phyloP scores from a whole-genome alignment of 306 rosid species.

The Rosa rugosa region DNA sequence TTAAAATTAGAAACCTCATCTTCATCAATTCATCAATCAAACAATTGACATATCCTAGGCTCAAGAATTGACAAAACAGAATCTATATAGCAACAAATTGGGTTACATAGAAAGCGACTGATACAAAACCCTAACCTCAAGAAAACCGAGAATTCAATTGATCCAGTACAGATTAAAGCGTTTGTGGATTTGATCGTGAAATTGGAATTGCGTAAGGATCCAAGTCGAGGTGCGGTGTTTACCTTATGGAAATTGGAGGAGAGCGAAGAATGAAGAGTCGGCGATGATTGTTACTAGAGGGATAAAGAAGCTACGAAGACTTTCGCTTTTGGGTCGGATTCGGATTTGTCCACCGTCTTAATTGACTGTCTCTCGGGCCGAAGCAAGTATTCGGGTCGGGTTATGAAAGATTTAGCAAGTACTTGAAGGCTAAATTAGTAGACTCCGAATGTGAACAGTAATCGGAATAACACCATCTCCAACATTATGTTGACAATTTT shows the following conservation, averaged over 20 bases:
- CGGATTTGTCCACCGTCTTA: not conserved
- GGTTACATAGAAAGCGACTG: not conserved
- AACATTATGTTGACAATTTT: too few species aligned
- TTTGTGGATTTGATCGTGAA: not conserved
- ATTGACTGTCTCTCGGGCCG: not conserved
- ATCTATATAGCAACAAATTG: not conserved
- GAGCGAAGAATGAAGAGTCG: not conserved
- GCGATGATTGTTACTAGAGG: not conserved
- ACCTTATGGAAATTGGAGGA: not conserved
- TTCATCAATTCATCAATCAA: not conserved
- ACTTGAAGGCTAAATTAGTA: too few species aligned
- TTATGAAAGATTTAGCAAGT: not conserved
- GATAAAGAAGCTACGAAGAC: not conserved
- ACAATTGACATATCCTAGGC: not conserved
- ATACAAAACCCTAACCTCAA: not conserved
- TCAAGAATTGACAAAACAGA: not conserved
- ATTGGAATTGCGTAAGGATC: not conserved
- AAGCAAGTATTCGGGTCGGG: not conserved
- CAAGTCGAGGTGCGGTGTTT: not conserved
- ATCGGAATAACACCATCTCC: too few species aligned
- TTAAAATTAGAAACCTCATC: not conserved
- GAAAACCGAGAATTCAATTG: not conserved
- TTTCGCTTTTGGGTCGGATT: constrained; percentile 2
- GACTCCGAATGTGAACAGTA: too few species aligned
- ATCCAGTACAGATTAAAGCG: not conserved